Evolutionary conservation across 495 filamentous ascomycete genomes (phyloP).

Genomic region (Choiromyces venosus): DNA sequence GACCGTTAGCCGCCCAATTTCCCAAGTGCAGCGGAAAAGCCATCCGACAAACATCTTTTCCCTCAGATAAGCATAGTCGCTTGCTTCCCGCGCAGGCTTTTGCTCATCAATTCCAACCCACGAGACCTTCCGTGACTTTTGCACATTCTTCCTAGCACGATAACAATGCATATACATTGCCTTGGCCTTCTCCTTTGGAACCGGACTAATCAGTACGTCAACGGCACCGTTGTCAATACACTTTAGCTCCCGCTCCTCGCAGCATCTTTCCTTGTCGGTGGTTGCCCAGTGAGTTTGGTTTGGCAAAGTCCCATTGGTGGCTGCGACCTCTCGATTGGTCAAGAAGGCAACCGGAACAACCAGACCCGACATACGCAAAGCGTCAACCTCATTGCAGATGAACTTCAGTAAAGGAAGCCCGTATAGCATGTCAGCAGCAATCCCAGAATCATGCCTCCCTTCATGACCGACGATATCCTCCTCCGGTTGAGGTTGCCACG

Average conservation of each 20-base stretch:
- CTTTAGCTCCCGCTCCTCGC: conserved; percentile 36
- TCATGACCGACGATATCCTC: conserved; percentile 44
- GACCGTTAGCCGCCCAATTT: conserved; percentile 1
- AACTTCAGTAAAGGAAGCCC: conserved; percentile 63
- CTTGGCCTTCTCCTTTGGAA: conserved; percentile 63
- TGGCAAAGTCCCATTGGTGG: conserved; percentile 14
- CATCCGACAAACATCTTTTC: conserved; percentile 60
- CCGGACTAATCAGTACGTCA: conserved; percentile 74
- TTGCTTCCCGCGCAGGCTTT: conserved; percentile 51
- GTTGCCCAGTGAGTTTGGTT: conserved; percentile 25
- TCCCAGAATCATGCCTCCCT: conserved; percentile 42
- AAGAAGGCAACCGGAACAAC: conserved; percentile 70
- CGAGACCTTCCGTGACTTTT: conserved; percentile 70
- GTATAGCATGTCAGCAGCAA: conserved; percentile 53
- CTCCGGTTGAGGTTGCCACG: conserved; percentile 49
- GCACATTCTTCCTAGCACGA: conserved; percentile 65
- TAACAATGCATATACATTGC: conserved; percentile 77
- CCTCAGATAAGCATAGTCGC: conserved; percentile 70
- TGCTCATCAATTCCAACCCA: conserved; percentile 86
- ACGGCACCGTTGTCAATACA: conserved; percentile 75
- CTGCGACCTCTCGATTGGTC: conserved; percentile 21
- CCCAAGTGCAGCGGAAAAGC: neutral
- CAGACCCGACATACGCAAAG: conserved; percentile 64
- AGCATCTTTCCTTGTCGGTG: conserved; percentile 47
- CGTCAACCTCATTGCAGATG: conserved; percentile 64